Evolutionary conservation across 306 rosid genomes (phyloP).

Genomic region (Trifolium subterraneum): DNA sequence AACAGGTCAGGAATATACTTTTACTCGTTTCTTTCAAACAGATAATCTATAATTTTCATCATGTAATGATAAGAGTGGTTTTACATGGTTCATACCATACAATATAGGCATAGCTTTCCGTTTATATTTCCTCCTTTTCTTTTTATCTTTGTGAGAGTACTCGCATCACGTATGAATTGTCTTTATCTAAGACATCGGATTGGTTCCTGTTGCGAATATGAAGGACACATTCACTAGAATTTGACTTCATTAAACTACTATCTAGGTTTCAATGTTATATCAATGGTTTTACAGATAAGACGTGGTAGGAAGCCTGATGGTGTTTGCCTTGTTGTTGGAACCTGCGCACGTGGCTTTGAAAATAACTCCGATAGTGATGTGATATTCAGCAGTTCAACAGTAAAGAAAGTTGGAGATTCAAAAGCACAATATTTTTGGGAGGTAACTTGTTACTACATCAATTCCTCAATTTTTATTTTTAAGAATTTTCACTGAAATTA

Average conservation of each 20-base stretch:
- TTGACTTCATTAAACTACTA: too few relatives aligned
- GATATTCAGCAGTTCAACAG: slow-evolving; percentile 77
- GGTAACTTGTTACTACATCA: slow-evolving; percentile 52
- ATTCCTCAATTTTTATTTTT: slow-evolving; percentile 17
- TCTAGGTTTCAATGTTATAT: slow-evolving; percentile 22
- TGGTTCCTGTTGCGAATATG: slow-evolving; percentile 7
- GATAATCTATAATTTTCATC: slow-evolving; percentile 11
- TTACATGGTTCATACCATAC: too few relatives aligned
- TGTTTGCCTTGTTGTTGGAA: slow-evolving; percentile 90
- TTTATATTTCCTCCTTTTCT: background rate
- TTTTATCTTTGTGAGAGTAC: slow-evolving; percentile 16
- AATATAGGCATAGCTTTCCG: too few relatives aligned
- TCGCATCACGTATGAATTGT: background rate
- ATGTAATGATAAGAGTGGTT: background rate
- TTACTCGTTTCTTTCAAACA: background rate
- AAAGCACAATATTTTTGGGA: slow-evolving; percentile 94
- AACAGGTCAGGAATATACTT: slow-evolving; percentile 61
- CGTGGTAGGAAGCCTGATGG: slow-evolving; percentile 90
- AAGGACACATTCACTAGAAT: slow-evolving; percentile 12
- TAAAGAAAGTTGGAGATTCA: slow-evolving; percentile 72
- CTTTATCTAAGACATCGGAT: background rate
- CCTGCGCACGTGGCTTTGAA: slow-evolving; percentile 87
- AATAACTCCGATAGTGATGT: slow-evolving; percentile 75
- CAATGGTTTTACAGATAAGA: slow-evolving; percentile 73
- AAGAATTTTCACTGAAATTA: slow-evolving; percentile 43